A percentile compares a stretch with the other conserved stretches of the same genome.
These are phyloP conservation scores for Penicillium sp. DNA, from an alignment of 2,329 filamentous ascomycete species.

Conservation along the genomic window DNA sequence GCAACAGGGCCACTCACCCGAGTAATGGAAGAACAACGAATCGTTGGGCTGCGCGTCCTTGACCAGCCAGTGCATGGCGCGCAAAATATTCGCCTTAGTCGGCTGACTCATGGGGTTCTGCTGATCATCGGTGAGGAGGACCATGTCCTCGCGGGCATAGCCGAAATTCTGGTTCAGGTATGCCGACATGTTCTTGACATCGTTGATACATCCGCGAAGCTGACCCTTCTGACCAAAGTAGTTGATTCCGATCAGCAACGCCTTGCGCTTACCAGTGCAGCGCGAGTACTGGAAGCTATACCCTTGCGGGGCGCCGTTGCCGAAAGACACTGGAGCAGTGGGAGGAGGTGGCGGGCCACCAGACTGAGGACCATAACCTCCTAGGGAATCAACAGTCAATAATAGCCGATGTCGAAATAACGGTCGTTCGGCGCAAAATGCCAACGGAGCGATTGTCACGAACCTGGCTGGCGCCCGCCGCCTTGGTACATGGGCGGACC, in stretches of 20 bases:
- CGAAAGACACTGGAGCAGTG: conserved; percentile 68
- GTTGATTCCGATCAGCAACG: conserved; percentile 90
- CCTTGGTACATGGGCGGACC: conserved; percentile 43
- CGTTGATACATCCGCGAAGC: conserved; percentile 91
- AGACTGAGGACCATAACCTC: conserved; percentile 15
- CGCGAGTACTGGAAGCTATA: conserved; percentile 91
- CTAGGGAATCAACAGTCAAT: conserved; percentile 6
- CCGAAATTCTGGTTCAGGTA: conserved; percentile 88
- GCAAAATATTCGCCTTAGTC: conserved; percentile 90
- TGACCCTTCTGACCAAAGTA: conserved; percentile 93
- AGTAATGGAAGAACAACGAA: conserved; percentile 97
- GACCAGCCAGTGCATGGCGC: conserved; percentile 97
- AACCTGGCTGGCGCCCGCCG: conserved; percentile 40
- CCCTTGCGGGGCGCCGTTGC: conserved; percentile 73
- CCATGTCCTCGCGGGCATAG: conserved; percentile 96
- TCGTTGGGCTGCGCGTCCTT: conserved; percentile 92
- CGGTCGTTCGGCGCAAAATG: background rate
- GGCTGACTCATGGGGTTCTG: conserved; percentile 97
- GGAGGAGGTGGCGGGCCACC: conserved; percentile 67
- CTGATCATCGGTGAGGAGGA: conserved; percentile 92
- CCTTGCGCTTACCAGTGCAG: conserved; percentile 86
- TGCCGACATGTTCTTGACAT: conserved; percentile 93
- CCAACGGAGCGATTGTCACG: conserved; percentile 12
- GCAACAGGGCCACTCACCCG: conserved; percentile 59
- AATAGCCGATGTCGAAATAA: background rate